Base-by-base conservation (phyloP, 306 rosid genomes). In the Medicago ruthenica region DNA sequence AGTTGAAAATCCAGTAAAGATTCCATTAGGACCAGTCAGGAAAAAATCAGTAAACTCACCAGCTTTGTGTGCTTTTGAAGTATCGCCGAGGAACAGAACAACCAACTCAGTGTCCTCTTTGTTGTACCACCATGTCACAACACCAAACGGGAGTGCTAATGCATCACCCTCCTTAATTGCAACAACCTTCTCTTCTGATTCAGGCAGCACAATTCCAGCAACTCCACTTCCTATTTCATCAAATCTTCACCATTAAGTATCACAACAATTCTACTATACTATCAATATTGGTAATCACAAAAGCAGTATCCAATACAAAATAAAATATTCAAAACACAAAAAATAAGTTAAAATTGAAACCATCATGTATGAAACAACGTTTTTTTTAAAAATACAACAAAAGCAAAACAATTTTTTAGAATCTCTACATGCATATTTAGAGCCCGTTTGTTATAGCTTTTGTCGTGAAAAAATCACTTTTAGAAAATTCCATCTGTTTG, bases 111-210 rank as follows among this genome's bases (percentile, higher is more conserved):
- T 61, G 45, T 89, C 93, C 34, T 88, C 90, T 73, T 85, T 89
- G 83, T 89, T 91, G 79, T 63, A 80, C 91, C 92, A 89, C 95
- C 97, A 91, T 4, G 95, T 89, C 6, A 91, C 92, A 21, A 88
- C 92, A 7, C 95, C 95, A 39, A 91, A 88, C 6, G 95, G 95
- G 10, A 91, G 88, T 22, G 97, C 95, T 62, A 91, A 67, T 6
- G 95, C 89, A 71, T 91, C 95, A 10, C 95, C 95, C 77, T 85
- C 82, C 77, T 89, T 91, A 11, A 89, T 85, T 76, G 88, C 88
- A 62, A 91, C 13, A 61, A 89, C 90, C 82, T 86, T 89, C 80
- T 91, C 95, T 71, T 91, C 90, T 39, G 76, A 24, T 77, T 89
- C 92, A 3, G 92, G 95, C 9, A 80, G 91, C 9, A 91, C 85